Evolutionary conservation across 1,139 yeast species (phyloP).

Genomic region (Scheffersomyces parashehatae): DNA sequence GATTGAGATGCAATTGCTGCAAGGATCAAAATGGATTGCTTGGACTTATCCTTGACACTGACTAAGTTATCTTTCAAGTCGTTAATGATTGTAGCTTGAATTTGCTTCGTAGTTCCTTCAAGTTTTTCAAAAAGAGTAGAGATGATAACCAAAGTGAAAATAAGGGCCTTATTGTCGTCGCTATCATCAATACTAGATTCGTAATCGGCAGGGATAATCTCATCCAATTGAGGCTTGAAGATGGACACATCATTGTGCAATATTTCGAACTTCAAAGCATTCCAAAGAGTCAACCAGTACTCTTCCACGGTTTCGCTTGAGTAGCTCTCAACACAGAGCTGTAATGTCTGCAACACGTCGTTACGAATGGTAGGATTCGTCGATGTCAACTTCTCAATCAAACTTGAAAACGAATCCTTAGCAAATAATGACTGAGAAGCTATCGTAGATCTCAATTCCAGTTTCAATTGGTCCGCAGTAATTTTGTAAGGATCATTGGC

Average conservation of each 20-base stretch:
- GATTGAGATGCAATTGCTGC: slow-evolving; percentile 51
- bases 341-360: slow-evolving; percentile 70
- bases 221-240: slow-evolving; percentile 26
- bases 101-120: slow-evolving; percentile 11
- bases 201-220: slow-evolving; percentile 33
- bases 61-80: slow-evolving; percentile 62
- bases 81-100: slow-evolving; percentile 40
- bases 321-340: slow-evolving; percentile 56
- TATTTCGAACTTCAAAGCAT: slow-evolving; percentile 83
- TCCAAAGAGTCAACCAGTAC: slow-evolving; percentile 80
- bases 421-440: slow-evolving; percentile 68
- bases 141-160: slow-evolving; percentile 52
- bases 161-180: slow-evolving; percentile 42
- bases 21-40: slow-evolving; percentile 61
- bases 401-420: slow-evolving; percentile 70
- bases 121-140: slow-evolving; percentile 39
- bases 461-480: slow-evolving; percentile 69
- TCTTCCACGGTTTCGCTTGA: slow-evolving; percentile 45
- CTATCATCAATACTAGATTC: slow-evolving; percentile 29
- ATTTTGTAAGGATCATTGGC: slow-evolving; percentile 87
- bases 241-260: slow-evolving; percentile 63
- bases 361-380: slow-evolving; percentile 75
- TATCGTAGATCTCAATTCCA: slow-evolving; percentile 57
- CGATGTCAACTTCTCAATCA: slow-evolving; percentile 82
- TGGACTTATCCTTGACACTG: slow-evolving; percentile 53